phyloP scores from a whole-genome alignment of 208 protist species.

The Porcisia deanei region DNA sequence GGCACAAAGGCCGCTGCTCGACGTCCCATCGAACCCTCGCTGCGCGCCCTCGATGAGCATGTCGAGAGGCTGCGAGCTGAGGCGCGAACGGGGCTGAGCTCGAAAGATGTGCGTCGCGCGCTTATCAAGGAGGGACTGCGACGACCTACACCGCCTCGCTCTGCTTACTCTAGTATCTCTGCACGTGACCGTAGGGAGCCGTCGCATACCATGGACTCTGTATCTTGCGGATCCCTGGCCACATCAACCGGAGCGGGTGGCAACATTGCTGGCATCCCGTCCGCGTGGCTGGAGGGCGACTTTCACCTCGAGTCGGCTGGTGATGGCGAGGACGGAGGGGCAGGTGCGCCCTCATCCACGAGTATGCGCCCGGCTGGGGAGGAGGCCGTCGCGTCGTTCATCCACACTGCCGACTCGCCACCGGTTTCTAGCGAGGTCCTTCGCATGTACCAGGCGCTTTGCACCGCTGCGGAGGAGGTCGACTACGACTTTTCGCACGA shows the following conservation, averaged over 20 bases:
- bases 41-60: slow-evolving; percentile 23
- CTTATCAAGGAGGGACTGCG: slow-evolving; percentile 43
- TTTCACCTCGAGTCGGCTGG: slow-evolving; percentile 7
- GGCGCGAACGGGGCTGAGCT: slow-evolving; percentile 35
- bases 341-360: background rate
- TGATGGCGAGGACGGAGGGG: background rate
- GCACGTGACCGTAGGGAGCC: background rate
- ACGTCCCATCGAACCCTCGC: background rate
- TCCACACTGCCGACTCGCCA: background rate
- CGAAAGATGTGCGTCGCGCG: slow-evolving; percentile 38
- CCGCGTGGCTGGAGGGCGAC: slow-evolving; percentile 25
- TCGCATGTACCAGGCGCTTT: slow-evolving; percentile 20
- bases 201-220: background rate
- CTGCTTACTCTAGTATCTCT: background rate
- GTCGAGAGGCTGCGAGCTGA: slow-evolving; percentile 34
- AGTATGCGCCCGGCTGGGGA: background rate
- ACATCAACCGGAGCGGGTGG: background rate
- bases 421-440: background rate
- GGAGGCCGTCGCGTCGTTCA: background rate
- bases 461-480: slow-evolving; percentile 19
- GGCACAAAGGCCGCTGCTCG: background rate
- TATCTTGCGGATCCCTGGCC: background rate
- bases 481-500: slow-evolving; percentile 31
- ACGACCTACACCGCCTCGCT: slow-evolving; percentile 3
- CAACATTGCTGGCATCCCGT: slow-evolving; percentile 7